A percentile compares a stretch with the other conserved stretches of the same genome.
phyloP scores from a whole-genome alignment of 2,329 filamentous ascomycete species.

The Hymenoscyphus occultus region DNA sequence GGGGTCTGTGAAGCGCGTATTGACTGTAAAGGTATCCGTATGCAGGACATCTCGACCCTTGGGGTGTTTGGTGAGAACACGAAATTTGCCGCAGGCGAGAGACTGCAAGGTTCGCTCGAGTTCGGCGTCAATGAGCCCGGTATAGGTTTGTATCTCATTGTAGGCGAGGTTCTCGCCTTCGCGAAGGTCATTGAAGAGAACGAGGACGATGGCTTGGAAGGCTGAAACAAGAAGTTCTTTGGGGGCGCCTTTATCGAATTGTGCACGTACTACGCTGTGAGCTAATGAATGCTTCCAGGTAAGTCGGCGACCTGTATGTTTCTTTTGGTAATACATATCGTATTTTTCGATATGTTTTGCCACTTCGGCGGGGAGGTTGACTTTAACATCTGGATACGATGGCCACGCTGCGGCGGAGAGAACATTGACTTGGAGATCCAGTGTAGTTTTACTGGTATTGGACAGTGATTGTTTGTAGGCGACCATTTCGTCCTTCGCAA shows the following conservation, averaged over 20 bases:
- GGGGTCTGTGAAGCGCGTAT: slow-evolving; percentile 70
- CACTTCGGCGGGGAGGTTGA: slow-evolving; percentile 74
- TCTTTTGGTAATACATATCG: slow-evolving; percentile 80
- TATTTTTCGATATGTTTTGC: slow-evolving; percentile 76
- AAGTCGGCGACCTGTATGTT: slow-evolving; percentile 83
- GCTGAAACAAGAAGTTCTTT: slow-evolving; percentile 91
- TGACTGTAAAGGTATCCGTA: slow-evolving; percentile 83
- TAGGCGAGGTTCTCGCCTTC: slow-evolving; percentile 66
- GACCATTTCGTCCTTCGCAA: slow-evolving; percentile 89
- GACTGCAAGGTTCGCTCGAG: slow-evolving; percentile 90
- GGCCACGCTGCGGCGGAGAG: slow-evolving; percentile 94
- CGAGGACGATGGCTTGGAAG: slow-evolving; percentile 86
- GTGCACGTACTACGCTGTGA: slow-evolving; percentile 80
- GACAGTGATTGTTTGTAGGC: slow-evolving; percentile 69
- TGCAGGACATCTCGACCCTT: slow-evolving; percentile 75
- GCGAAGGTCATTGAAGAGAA: slow-evolving; percentile 78
- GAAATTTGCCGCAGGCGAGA: slow-evolving; percentile 84
- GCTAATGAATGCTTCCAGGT: slow-evolving; percentile 93
- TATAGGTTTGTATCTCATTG: slow-evolving; percentile 69
- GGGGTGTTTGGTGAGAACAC: slow-evolving; percentile 81
- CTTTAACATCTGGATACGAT: slow-evolving; percentile 71
- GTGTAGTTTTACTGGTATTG: slow-evolving; percentile 49
- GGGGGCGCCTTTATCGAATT: slow-evolving; percentile 66
- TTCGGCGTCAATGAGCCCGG: slow-evolving; percentile 72
- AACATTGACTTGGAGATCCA: slow-evolving; percentile 84